Evolutionary conservation across 2,329 filamentous ascomycete genomes (phyloP), one percentile per base, ranked within the genome.

Genomic region (Achaetomium macrosporum): DNA sequence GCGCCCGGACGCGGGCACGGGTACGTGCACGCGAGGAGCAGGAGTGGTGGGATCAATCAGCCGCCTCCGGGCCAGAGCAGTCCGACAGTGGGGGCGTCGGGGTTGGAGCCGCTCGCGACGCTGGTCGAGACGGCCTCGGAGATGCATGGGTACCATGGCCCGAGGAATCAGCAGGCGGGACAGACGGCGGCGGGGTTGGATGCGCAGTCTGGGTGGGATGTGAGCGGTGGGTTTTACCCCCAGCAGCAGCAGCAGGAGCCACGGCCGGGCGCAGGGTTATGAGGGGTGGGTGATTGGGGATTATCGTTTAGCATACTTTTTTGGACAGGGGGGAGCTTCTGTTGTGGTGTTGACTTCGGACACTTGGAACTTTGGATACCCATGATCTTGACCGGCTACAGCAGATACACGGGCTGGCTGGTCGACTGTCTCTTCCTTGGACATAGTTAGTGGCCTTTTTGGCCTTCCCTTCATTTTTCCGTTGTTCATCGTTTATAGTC

Each of bases 101-200:
- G 42, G 3, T 40, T 42, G 20, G 59, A 57, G 47, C 25, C 25
- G 25, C 50, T 61, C 33, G 47, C 56, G 31, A 53, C 58, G 41
- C 60, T 73, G 6, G 66, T 63, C 6, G 76, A 79, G 59, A 60
- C 63, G 3, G 55, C 51, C 16, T 25, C 25, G 4, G 73, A 48
- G 37, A 66, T 76, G 47, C 75, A 78, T 48, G 76, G 76, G 3
- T 71, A 75, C 36, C 73, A 77, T 51, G 76, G 76, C 1, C 69
- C 74, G 1, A 51, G 61, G 3, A 63, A 72, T 45, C 62, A 65
- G 1, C 67, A 68, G 9, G 69, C 65, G 5, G 75, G 76, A 0
- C 71, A 77, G 61, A 77, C 72, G 13, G 64, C 68, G 1, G 64
- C 60, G 0, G 68, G 64, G 30, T 16, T 63, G 40, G 54, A 57